Conservation (phyloP, 371 early-diverging fungal species). For the Rozella allomycis region DNA sequence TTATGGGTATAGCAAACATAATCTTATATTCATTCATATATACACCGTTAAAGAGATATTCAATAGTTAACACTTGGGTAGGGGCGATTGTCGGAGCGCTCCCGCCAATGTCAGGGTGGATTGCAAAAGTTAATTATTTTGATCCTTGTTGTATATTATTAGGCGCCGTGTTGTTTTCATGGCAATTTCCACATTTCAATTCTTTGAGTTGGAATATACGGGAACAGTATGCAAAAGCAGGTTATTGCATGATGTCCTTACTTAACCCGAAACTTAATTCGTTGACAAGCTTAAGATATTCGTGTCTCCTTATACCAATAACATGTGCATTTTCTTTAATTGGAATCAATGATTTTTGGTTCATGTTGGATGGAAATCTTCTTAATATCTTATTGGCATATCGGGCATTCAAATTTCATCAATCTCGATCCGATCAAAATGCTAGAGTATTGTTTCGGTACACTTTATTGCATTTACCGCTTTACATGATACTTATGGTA, state of each 20-base stretch:
- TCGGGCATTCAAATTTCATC: no score
- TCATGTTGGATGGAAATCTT: no score
- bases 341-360: no score
- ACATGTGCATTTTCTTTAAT: no score
- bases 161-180: constrained; percentile 60
- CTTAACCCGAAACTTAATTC: constrained; percentile 67
- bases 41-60: constrained; percentile 80
- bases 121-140: constrained; percentile 52
- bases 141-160: constrained; percentile 60
- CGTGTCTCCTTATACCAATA: constrained; percentile 63
- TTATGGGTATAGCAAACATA: constrained; percentile 61
- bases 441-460: no score
- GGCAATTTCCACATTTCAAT: constrained; percentile 98
- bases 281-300: constrained; percentile 60
- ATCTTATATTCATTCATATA: constrained; percentile 68
- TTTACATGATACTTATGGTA: no score
- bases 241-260: constrained; percentile 85
- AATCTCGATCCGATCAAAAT: no score
- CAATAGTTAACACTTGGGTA: constrained; percentile 83
- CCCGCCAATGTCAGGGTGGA: constrained; percentile 95
- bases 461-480: no score
- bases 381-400: no score
- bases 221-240: constrained; percentile 85
- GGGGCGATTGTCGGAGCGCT: constrained; percentile 88
- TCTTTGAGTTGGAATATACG: constrained; percentile 71